phyloP scores from a whole-genome alignment of 164 flowering plant genomes.

The Vitis rotundifolia region DNA sequence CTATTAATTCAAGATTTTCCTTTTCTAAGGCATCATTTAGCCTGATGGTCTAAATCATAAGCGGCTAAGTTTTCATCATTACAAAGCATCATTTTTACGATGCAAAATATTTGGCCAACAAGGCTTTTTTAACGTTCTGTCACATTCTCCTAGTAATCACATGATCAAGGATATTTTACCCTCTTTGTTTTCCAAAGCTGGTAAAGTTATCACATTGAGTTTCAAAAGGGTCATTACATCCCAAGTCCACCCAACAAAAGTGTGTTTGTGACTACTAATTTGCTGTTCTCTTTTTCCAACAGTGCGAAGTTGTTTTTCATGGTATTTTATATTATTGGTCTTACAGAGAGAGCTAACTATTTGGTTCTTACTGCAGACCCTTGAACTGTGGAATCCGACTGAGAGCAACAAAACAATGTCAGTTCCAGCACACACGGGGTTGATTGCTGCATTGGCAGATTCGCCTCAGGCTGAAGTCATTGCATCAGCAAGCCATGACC shows the following conservation, averaged over 20 bases:
- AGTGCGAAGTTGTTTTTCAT: background rate
- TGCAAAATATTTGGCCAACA: background rate
- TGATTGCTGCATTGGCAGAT: conserved; percentile 23
- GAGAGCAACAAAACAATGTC: conserved; percentile 19
- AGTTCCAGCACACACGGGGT: conserved; percentile 30
- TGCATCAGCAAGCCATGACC: conserved; percentile 44
- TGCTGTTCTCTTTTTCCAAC: background rate
- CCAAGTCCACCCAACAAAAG: background rate
- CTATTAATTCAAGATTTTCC: too few relatives aligned
- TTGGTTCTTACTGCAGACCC: conserved; percentile 20
- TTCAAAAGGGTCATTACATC: background rate
- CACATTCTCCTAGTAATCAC: background rate
- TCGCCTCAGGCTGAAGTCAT: conserved; percentile 21
- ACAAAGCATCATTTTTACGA: too few relatives aligned
- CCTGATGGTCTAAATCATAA: too few relatives aligned
- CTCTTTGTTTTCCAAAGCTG: background rate
- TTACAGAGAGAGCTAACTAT: background rate
- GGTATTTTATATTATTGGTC: background rate
- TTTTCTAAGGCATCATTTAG: too few relatives aligned
- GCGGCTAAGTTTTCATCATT: too few relatives aligned
- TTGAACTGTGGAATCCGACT: conserved; percentile 37
- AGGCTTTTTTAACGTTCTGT: background rate
- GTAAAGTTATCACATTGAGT: background rate
- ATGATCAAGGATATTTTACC: background rate
- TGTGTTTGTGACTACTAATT: background rate